Evolutionary conservation across 805 yeast species (phyloP).

Genomic region (Suhomyces sp.): DNA sequence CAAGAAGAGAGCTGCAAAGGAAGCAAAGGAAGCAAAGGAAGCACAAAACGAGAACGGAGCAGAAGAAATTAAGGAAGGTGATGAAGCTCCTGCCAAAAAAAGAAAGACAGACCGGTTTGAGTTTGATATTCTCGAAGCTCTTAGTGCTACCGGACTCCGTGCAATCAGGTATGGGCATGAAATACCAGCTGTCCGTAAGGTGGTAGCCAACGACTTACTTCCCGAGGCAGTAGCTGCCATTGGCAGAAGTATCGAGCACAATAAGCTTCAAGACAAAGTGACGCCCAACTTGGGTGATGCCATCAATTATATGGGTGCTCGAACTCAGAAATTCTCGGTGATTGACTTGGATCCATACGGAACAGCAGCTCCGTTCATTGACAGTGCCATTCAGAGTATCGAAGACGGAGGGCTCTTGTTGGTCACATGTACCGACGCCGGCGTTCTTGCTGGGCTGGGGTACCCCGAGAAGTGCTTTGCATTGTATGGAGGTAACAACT

Average conservation of each 20-base stretch:
- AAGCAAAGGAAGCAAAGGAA: slow-evolving; percentile 10
- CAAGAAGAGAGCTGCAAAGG: slow-evolving; percentile 22
- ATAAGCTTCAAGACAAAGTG: slow-evolving; percentile 56
- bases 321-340: slow-evolving; percentile 64
- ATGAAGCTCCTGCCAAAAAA: slow-evolving; percentile 18
- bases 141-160: slow-evolving; percentile 92
- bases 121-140: slow-evolving; percentile 77
- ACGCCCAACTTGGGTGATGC: slow-evolving; percentile 83
- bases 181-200: slow-evolving; percentile 66
- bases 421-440: slow-evolving; percentile 95
- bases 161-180: slow-evolving; percentile 93
- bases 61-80: slow-evolving; percentile 23
- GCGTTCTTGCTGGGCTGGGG: slow-evolving; percentile 92
- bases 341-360: slow-evolving; percentile 98
- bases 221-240: slow-evolving; percentile 84
- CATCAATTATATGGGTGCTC: slow-evolving; percentile 64
- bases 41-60: slow-evolving; percentile 10
- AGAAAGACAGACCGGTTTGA: slow-evolving; percentile 1
- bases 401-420: slow-evolving; percentile 80
- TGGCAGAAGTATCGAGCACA: slow-evolving; percentile 64
- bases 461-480: slow-evolving; percentile 97
- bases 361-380: slow-evolving; percentile 93
- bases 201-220: slow-evolving; percentile 88
- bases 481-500: slow-evolving; percentile 86
- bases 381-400: slow-evolving; percentile 83